Conservation (phyloP, 139 green algal genomes). For the Chlorella sp. region DNA sequence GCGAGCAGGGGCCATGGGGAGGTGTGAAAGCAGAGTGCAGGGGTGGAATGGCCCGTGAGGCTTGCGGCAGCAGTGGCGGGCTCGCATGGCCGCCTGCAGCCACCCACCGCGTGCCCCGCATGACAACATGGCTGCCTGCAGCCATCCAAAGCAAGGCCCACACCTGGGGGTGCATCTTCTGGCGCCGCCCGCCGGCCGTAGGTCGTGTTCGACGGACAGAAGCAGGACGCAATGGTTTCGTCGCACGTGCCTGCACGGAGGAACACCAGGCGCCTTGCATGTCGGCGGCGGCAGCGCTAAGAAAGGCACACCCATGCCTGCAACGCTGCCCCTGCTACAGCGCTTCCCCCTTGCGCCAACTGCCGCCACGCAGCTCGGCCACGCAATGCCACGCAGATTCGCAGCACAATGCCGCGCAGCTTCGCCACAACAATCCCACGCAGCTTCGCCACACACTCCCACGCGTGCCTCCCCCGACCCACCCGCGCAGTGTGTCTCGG, state of each 20-base stretch:
- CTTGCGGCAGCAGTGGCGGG: background rate
- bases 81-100: background rate
- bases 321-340: no score
- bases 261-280: no score
- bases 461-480: no score
- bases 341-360: no score
- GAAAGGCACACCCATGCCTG: no score
- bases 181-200: background rate
- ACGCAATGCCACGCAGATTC: no score
- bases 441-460: no score
- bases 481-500: background rate
- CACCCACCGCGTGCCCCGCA: background rate
- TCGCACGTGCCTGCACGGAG: slow-evolving; percentile 1
- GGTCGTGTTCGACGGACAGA: slow-evolving; percentile 20
- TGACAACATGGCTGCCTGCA: background rate
- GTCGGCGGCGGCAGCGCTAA: no score
- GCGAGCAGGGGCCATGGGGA: no score
- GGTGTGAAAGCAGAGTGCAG: background rate
- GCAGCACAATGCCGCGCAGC: no score
- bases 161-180: background rate
- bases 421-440: no score
- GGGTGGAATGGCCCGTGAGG: background rate
- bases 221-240: slow-evolving; percentile 6
- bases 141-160: background rate
- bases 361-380: no score